Evolutionary conservation across 306 rosid genomes (phyloP).

Genomic region (Malus domestica): DNA sequence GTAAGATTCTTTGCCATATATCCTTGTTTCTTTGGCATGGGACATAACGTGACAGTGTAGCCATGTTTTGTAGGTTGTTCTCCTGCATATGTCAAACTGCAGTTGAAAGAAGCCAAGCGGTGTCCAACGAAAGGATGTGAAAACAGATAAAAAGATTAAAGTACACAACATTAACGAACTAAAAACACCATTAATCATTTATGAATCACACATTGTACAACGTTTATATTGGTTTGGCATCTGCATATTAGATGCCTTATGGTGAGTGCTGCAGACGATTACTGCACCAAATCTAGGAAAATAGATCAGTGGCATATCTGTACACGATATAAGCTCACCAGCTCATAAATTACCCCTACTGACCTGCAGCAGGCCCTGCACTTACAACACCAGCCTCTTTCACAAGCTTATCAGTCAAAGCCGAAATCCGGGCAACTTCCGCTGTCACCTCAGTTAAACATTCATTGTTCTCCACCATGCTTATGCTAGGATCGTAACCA

Average conservation of each 20-base stretch:
- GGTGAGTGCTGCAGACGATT: background rate
- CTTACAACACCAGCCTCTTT: constrained; percentile 47
- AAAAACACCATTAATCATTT: background rate
- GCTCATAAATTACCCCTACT: constrained; percentile 16
- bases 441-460: constrained; percentile 38
- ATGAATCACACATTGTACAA: background rate
- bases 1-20: no score
- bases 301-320: background rate
- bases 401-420: constrained; percentile 67
- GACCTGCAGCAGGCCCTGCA: constrained; percentile 36
- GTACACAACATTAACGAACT: no score
- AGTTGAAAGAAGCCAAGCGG: no score
- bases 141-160: no score
- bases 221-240: background rate
- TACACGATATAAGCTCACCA: background rate
- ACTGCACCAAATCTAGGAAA: background rate
- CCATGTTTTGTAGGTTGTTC: no score
- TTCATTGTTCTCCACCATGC: constrained; percentile 10
- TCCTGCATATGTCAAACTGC: no score
- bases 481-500: background rate
- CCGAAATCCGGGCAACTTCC: constrained; percentile 56
- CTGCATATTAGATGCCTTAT: background rate
- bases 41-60: no score
- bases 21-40: no score
- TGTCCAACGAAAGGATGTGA: background rate